These are phyloP conservation scores for Fusarium sulawesiense DNA, from an alignment of 2,329 filamentous ascomycete species.

Conservation along the genomic window DNA sequence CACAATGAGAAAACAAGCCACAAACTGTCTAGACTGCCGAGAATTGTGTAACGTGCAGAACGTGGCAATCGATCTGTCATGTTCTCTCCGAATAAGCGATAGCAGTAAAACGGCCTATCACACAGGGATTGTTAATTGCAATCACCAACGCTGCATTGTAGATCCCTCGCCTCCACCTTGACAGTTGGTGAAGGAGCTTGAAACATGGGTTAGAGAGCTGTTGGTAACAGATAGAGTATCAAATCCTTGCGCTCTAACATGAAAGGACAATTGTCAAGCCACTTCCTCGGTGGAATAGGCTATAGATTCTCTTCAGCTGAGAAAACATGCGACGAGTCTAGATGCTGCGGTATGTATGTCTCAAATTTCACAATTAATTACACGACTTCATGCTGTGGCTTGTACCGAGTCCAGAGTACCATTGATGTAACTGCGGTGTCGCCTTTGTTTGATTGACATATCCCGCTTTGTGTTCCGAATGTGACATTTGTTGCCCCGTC, in stretches of 20 bases:
- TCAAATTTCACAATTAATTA: neutral
- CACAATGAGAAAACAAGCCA: neutral
- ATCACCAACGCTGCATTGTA: slow-evolving; percentile 3
- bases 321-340: neutral
- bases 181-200: neutral
- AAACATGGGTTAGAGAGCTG: neutral
- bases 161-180: neutral
- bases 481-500: slow-evolving; percentile 7
- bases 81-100: neutral
- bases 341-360: neutral
- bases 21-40: neutral
- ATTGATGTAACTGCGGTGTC: neutral
- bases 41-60: neutral
- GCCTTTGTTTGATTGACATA: slow-evolving; percentile 7
- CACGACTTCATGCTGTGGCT: neutral
- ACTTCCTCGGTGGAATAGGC: neutral
- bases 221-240: neutral
- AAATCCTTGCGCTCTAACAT: neutral
- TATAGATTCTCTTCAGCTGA: neutral
- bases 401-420: neutral
- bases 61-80: slow-evolving; percentile 3
- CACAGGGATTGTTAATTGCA: slow-evolving; percentile 4
- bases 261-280: neutral
- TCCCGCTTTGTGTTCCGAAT: slow-evolving; percentile 2
- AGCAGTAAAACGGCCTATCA: neutral